phyloP scores from a whole-genome alignment of 78 protist species.

The Cavenderia fasciculata region DNA sequence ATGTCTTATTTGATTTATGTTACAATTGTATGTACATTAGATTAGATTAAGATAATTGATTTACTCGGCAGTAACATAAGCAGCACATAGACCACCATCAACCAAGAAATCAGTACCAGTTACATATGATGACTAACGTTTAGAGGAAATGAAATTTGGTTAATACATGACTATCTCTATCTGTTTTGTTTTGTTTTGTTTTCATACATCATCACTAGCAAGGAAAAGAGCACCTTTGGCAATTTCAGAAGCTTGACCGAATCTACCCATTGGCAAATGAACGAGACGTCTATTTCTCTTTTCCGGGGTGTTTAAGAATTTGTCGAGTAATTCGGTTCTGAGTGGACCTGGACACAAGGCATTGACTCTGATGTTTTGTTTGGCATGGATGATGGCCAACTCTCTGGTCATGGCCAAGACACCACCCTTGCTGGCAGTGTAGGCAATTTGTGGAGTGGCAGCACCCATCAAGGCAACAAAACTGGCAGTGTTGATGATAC shows the following conservation, averaged over 20 bases:
- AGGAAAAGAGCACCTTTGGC: slow-evolving; percentile 88
- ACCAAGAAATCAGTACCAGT: slow-evolving; percentile 83
- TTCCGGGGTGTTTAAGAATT: slow-evolving; percentile 84
- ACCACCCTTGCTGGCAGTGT: slow-evolving; percentile 91
- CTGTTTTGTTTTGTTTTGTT: not conserved
- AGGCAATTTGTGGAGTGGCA: slow-evolving; percentile 89
- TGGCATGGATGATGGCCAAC: slow-evolving; percentile 87
- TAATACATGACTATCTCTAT: not conserved
- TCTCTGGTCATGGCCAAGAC: slow-evolving; percentile 89
- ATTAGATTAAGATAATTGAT: not conserved
- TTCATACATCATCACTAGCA: slow-evolving; percentile 80
- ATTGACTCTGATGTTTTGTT: slow-evolving; percentile 86
- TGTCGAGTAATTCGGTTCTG: slow-evolving; percentile 77
- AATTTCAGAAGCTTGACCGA: slow-evolving; percentile 86
- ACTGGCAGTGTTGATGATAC: slow-evolving; percentile 91
- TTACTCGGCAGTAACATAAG: slow-evolving; percentile 87
- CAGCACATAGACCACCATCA: slow-evolving; percentile 88
- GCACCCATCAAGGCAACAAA: slow-evolving; percentile 91
- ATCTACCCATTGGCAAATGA: slow-evolving; percentile 92
- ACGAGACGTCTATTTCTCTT: slow-evolving; percentile 88
- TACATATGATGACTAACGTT: slow-evolving; percentile 72
- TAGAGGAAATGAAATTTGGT: too few species aligned
- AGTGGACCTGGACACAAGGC: slow-evolving; percentile 92
- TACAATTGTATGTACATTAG: not conserved
- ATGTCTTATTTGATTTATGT: not conserved